Evolutionary conservation across 2,329 filamentous ascomycete species (phyloP).

Genomic region (Tricladium varicosporioides): DNA sequence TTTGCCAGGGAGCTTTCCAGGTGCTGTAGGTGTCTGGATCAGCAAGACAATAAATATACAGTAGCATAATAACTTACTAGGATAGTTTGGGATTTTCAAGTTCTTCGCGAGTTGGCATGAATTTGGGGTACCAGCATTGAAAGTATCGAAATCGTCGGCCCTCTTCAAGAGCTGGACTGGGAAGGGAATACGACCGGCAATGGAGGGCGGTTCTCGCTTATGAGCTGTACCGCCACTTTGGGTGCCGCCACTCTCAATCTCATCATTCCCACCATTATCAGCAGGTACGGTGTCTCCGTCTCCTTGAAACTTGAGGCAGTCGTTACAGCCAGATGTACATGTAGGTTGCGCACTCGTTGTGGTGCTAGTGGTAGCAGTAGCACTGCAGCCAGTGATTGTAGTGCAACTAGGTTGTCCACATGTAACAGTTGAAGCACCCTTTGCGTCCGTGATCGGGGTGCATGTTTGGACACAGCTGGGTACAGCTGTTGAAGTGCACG

Average conservation of each 20-base stretch:
- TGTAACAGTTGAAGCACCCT: background rate
- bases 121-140: conserved; percentile 2
- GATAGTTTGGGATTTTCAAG: conserved; percentile 5
- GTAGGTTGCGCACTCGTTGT: background rate
- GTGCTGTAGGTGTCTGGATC: background rate
- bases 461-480: background rate
- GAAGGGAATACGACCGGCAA: conserved; percentile 1
- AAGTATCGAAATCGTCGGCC: conserved; percentile 7
- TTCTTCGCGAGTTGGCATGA: background rate
- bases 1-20: background rate
- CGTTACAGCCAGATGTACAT: conserved; percentile 3
- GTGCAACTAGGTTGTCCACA: background rate
- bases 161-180: conserved; percentile 1
- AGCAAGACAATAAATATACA: background rate
- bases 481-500: background rate
- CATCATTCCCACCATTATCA: conserved; percentile 6
- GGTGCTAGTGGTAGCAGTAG: background rate
- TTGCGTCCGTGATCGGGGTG: background rate
- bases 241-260: background rate
- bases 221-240: no score
- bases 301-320: conserved; percentile 4
- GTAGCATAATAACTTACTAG: conserved; percentile 1
- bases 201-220: background rate
- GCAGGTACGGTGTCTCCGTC: conserved; percentile 5
- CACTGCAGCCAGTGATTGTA: background rate